Percentiles rank a stretch among this genome's conserved stretches.
Evolutionary conservation across 1,284 basidiomycete species (phyloP).

Genomic region (Malassezia nana): DNA sequence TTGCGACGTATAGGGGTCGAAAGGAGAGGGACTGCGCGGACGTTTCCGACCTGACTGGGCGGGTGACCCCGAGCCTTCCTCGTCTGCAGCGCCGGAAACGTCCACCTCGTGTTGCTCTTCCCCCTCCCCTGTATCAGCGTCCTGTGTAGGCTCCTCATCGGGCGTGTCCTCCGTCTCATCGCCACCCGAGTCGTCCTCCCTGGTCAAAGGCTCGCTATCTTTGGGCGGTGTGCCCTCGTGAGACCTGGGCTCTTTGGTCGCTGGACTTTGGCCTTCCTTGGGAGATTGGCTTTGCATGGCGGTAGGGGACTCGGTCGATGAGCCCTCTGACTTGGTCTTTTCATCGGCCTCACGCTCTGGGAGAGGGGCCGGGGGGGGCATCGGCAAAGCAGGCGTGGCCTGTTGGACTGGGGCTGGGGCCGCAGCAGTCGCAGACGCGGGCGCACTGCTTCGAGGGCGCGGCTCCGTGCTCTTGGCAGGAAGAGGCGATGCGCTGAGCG

Average conservation of each 20-base stretch:
- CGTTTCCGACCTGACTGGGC: conserved; percentile 4
- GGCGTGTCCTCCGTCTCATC: not conserved
- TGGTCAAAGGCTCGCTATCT: no score
- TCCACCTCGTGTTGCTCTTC: not conserved
- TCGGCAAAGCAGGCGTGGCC: no score
- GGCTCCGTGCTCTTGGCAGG: not conserved
- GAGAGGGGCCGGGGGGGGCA: no score
- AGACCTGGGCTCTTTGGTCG: no score
- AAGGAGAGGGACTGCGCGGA: conserved; percentile 2
- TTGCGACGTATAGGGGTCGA: not conserved
- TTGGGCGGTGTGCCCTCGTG: no score
- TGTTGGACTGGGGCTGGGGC: not conserved
- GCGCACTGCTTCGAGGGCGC: not conserved
- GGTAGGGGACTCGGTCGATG: no score
- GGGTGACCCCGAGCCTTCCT: not conserved
- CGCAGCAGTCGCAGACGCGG: not conserved
- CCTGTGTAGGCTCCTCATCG: not conserved
- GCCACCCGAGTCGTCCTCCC: not conserved
- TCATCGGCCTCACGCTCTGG: no score
- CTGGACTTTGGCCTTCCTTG: no score
- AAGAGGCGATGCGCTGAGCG: not conserved
- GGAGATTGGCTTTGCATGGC: no score
- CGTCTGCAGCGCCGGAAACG: not conserved
- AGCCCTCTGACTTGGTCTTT: no score
- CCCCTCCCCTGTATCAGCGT: not conserved